These are phyloP conservation scores for Starmerella lactis-condensi DNA, from an alignment of 805 yeast genomes.

Conservation along the genomic window DNA sequence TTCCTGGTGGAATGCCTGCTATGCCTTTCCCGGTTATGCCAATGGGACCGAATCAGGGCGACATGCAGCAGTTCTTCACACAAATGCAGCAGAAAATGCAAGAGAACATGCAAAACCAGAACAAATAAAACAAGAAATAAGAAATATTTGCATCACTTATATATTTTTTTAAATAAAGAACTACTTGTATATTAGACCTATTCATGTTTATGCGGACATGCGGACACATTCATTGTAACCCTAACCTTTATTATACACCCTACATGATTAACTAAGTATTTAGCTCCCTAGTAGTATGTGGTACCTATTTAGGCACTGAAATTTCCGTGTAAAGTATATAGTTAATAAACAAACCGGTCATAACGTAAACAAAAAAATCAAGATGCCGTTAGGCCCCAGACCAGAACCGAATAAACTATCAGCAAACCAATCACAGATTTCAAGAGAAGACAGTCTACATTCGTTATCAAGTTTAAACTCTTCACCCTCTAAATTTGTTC, in stretches of 20 bases:
- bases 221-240: too few species aligned
- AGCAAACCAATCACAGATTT: slow-evolving; percentile 4
- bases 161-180: too few species aligned
- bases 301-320: too few species aligned
- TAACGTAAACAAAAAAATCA: slow-evolving; percentile 6
- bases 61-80: slow-evolving; percentile 14
- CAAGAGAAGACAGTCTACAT: background rate
- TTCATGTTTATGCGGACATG: too few species aligned
- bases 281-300: too few species aligned
- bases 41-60: slow-evolving; percentile 9
- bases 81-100: slow-evolving; percentile 17
- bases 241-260: too few species aligned
- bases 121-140: slow-evolving; percentile 4
- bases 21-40: slow-evolving; percentile 15
- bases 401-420: slow-evolving; percentile 14
- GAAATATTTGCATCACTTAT: too few species aligned
- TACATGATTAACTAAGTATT: too few species aligned
- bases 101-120: slow-evolving; percentile 9
- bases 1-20: slow-evolving; percentile 15
- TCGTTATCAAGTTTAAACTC: background rate
- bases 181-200: too few species aligned
- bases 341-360: too few species aligned
- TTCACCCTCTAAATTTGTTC: slow-evolving; percentile 1
- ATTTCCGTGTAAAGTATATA: too few species aligned
- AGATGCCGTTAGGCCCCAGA: slow-evolving; percentile 16